phyloP scores from a whole-genome alignment of 2,329 filamentous ascomycete species.

The Penicillium sp. region DNA sequence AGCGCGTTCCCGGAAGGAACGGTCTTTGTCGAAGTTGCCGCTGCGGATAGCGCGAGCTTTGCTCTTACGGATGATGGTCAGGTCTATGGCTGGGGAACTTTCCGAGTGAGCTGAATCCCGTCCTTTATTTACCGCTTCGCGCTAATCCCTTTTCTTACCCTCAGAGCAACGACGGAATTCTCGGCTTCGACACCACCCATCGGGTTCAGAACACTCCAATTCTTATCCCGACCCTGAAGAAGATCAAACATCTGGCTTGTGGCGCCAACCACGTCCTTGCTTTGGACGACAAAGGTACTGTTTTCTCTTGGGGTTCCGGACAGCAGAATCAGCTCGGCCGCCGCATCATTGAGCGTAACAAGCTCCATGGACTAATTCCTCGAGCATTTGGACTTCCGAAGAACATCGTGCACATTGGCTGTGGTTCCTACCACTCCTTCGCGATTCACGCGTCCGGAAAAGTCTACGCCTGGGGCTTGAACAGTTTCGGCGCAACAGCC shows the following conservation, averaged over 20 bases:
- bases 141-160: not conserved
- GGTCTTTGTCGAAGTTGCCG: slow-evolving; percentile 54
- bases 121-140: not conserved
- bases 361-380: slow-evolving; percentile 52
- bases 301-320: slow-evolving; percentile 62
- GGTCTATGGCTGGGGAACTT: slow-evolving; percentile 61
- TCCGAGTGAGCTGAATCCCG: slow-evolving; percentile 45
- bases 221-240: slow-evolving; percentile 51
- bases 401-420: slow-evolving; percentile 58
- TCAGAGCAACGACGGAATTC: slow-evolving; percentile 60
- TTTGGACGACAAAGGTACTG: slow-evolving; percentile 55
- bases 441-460: slow-evolving; percentile 63
- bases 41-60: slow-evolving; percentile 58
- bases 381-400: slow-evolving; percentile 56
- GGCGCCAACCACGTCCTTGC: slow-evolving; percentile 57
- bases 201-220: slow-evolving; percentile 45
- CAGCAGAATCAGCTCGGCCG: slow-evolving; percentile 67
- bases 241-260: slow-evolving; percentile 51
- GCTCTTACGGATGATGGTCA: slow-evolving; percentile 57
- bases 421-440: slow-evolving; percentile 78
- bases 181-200: slow-evolving; percentile 52
- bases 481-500: slow-evolving; percentile 80
- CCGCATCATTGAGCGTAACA: slow-evolving; percentile 57
- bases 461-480: slow-evolving; percentile 79
- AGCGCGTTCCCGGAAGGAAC: slow-evolving; percentile 51